Evolutionary conservation across 331 rosid genomes (phyloP), one percentile per base, ranked within the genome.

Genomic region (Saraca asoca): DNA sequence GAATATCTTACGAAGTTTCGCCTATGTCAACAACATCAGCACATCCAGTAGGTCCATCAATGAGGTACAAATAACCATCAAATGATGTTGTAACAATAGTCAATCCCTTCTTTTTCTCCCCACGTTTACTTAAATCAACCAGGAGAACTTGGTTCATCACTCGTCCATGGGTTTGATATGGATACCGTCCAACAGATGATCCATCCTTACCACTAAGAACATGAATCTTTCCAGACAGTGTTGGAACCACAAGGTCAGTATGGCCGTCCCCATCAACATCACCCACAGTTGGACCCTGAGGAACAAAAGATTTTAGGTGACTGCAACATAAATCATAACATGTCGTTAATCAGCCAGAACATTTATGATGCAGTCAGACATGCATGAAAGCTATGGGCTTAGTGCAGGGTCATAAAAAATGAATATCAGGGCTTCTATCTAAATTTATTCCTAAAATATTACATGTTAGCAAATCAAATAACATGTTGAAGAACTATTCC

Each of bases 131-230:
- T 66, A 94, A 77, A 79, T 90, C 97, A 64, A 90, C 89, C 14
- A 90, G 87, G 70, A 94, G 96, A 81, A 90, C 87, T 80, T 88
- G 90, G 81, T 81, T 94, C 98, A 90, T 90, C 66, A 90, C 88
- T 80, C 88, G 86, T 70, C 98, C 97, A 66, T 94, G 96, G 54
- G 97, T 94, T 86, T 80, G 81, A 64, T 80, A 94, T 2, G 98
- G 98, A 79, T 87, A 88, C 33, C 90, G 86, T 64, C 79, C 88
- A 77, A 94, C 75, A 78, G 78, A 39, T 49, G 85, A 85, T 55
- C 98, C 98, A 80, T 94, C 98, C 85, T 81, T 90, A 69, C 98
- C 98, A 67, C 86, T 91, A 57, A 94, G 97, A 81, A 90, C 97
- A 68, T 90, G 79, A 58, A 94, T 85, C 76, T 86, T 90, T 75